phyloP scores from a whole-genome alignment of 2,329 filamentous ascomycete species.

The Diplodia corticola region DNA sequence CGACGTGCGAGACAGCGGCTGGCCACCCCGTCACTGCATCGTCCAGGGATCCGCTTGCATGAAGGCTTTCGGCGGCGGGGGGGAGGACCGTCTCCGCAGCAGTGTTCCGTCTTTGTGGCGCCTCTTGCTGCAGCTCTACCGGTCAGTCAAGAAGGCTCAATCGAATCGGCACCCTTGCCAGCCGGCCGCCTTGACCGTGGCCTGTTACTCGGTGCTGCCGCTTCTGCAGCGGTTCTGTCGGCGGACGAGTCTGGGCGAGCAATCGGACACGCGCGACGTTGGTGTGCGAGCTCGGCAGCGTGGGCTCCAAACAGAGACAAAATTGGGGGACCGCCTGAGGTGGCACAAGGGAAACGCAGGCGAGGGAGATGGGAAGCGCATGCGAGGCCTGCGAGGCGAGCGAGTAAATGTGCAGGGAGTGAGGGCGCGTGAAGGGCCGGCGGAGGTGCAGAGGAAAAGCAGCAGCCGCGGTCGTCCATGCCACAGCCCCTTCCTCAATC shows the following conservation, averaged over 20 bases:
- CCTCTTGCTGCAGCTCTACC: constrained; percentile 12
- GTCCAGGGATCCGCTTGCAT: constrained; percentile 2
- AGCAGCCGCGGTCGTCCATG: background rate
- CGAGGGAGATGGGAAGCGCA: background rate
- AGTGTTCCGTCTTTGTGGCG: constrained; percentile 2
- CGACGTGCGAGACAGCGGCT: constrained; percentile 18
- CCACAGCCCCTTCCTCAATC: background rate
- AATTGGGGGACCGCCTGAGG: background rate
- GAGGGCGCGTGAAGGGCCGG: background rate
- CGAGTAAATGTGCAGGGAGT: background rate
- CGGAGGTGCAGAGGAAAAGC: background rate
- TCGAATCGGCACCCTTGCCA: constrained; percentile 16
- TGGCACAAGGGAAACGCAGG: background rate
- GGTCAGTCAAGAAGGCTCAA: constrained; percentile 15
- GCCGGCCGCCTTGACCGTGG: background rate
- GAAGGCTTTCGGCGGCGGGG: background rate
- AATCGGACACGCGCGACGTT: background rate
- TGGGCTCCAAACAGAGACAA: background rate
- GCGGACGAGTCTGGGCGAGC: background rate
- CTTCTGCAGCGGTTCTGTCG: background rate
- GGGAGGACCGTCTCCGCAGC: background rate
- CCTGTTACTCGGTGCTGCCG: constrained; percentile 14
- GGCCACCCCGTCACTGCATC: constrained; percentile 7
- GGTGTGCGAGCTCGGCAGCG: background rate
- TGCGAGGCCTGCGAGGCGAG: background rate